Base-by-base conservation (phyloP, 2,329 filamentous ascomycete species). In the Fusarium dimerum region DNA sequence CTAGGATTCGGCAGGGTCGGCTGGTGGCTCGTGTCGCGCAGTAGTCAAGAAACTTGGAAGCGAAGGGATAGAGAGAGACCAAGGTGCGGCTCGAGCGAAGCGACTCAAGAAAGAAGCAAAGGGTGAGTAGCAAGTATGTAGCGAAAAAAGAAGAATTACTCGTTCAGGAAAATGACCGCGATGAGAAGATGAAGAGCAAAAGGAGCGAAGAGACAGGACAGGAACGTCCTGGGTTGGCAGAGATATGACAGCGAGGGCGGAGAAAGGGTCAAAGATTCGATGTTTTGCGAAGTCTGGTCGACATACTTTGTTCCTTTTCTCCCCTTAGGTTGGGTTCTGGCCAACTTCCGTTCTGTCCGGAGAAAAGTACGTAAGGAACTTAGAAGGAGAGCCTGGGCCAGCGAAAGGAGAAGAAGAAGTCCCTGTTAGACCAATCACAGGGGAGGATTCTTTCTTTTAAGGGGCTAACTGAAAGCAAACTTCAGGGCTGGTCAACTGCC, bases 11-110 rank as follows among this genome's bases (percentile, higher is more conserved):
- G 63, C 50, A 66, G 51, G 60, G 39, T 60, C 63, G 61, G 60
- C 50, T 51, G 50, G 51, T 59, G 55, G 57, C 61, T 66, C 63
- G 63, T 60, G 61, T 65, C 56, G 52, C 47, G 52, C 58, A 54
- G 48, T 47, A 58, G 51, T 62, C 54, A 55, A 60, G 50, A 43
- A 36, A 36, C 32, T 15, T 36, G 32, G 45, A 59, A 53, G 52
- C 51, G 59, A 63, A 61, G 62, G 58, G 62, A 55, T 51, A 43
- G 50, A 52, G 50, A 51, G 49, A 53, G 53, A 45, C 47, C 42
- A 52, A 51, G 32, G 40, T 45, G 43, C 38, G 43, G 55, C 51
- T 51, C 45, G 46, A 47, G 41, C 39, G 20, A 26, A 5, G 4
- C 20, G n/a, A n/a, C n/a, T n/a, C n/a, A n/a, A n/a, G n/a, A n/a